Evolutionary conservation across 768 basidiomycete species (phyloP).

Genomic region (Kwoniella shandongensis): DNA sequence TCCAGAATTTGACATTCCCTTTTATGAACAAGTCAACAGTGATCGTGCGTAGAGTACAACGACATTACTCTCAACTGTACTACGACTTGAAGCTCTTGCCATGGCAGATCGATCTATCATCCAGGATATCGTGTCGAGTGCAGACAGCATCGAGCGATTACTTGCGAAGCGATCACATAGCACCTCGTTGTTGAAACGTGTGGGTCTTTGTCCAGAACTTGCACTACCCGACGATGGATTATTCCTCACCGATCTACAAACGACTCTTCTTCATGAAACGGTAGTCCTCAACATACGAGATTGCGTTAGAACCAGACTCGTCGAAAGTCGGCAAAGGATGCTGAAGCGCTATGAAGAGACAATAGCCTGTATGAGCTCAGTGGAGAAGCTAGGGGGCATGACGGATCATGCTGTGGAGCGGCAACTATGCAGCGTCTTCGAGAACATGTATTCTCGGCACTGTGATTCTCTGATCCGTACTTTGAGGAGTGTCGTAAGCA

Average conservation of each 20-base stretch:
- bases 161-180: no score
- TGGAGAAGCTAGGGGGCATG: slow-evolving; percentile 6
- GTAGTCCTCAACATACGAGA: no score
- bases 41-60: no score
- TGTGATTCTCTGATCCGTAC: not conserved
- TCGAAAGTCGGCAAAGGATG: no score
- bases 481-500: not conserved
- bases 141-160: no score
- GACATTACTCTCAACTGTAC: no score
- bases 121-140: no score
- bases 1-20: no score
- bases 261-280: not conserved
- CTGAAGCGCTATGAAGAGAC: not conserved
- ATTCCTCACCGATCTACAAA: not conserved
- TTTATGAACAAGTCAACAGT: no score
- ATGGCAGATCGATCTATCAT: no score
- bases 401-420: not conserved
- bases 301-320: no score
- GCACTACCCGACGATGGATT: not conserved
- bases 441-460: not conserved
- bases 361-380: not conserved
- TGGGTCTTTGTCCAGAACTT: not conserved
- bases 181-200: not conserved
- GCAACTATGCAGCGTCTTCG: not conserved
- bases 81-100: no score